These are phyloP conservation scores for Conticribra guillardii DNA, from an alignment of 108 stramenopile genomes.

Conservation along the genomic window DNA sequence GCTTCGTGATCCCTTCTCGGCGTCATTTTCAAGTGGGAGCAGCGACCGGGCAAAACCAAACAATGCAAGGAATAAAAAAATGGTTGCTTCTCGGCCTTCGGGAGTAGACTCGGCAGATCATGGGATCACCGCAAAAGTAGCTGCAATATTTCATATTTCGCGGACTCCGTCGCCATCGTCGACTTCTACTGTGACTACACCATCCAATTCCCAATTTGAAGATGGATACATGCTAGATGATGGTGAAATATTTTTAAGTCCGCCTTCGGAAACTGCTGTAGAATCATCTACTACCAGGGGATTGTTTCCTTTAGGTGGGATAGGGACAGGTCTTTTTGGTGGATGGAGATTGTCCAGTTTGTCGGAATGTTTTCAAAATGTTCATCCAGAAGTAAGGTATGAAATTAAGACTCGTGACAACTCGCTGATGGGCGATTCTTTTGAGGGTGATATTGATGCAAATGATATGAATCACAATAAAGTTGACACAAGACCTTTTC, in stretches of 20 bases:
- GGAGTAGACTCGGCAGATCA: too few relatives aligned
- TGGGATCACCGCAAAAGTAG: slow-evolving; percentile 33
- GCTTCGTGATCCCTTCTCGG: slow-evolving; percentile 38
- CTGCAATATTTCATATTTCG: slow-evolving; percentile 35
- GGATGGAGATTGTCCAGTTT: neutral
- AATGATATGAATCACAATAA: neutral
- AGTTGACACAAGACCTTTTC: slow-evolving; percentile 30
- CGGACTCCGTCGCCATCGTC: slow-evolving; percentile 6
- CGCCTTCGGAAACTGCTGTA: slow-evolving; percentile 11
- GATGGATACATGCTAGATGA: slow-evolving; percentile 40
- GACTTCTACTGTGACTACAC: neutral
- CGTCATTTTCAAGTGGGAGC: slow-evolving; percentile 7
- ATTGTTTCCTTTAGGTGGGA: slow-evolving; percentile 16
- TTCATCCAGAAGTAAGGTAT: slow-evolving; percentile 40
- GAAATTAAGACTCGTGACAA: slow-evolving; percentile 13
- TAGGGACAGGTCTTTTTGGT: too few relatives aligned
- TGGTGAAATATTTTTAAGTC: slow-evolving; percentile 29
- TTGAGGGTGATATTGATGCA: slow-evolving; percentile 3
- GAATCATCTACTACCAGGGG: slow-evolving; percentile 12
- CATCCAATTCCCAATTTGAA: slow-evolving; percentile 15
- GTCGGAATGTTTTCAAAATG: slow-evolving; percentile 22
- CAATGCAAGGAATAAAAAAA: too few relatives aligned
- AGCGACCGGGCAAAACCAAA: too few relatives aligned
- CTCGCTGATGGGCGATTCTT: neutral
- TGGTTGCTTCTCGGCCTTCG: too few relatives aligned